These are phyloP conservation scores for Penicillium angulare DNA, from an alignment of 495 filamentous ascomycete species.

Conservation along the genomic window DNA sequence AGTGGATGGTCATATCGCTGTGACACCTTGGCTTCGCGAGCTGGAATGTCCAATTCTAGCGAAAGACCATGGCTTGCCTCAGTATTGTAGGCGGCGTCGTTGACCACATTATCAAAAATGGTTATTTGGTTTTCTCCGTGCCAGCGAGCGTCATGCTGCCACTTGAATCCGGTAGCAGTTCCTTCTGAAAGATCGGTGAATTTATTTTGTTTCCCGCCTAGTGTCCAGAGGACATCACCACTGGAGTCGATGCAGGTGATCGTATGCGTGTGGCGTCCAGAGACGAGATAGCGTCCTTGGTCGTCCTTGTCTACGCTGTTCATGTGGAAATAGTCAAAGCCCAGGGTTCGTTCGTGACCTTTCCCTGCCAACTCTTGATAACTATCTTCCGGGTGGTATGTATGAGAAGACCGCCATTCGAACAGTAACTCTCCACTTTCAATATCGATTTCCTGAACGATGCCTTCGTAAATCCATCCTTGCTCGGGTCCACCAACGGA, in stretches of 20 bases:
- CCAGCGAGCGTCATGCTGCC: slow-evolving; percentile 56
- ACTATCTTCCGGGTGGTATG: slow-evolving; percentile 25
- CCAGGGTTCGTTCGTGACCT: slow-evolving; percentile 17
- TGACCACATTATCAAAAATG: slow-evolving; percentile 49
- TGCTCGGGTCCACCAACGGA: slow-evolving; percentile 41
- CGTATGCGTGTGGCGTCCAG: slow-evolving; percentile 50
- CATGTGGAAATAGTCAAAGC: slow-evolving; percentile 55
- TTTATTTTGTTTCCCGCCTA: slow-evolving; percentile 49
- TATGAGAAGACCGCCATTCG: slow-evolving; percentile 37
- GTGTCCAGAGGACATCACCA: slow-evolving; percentile 53
- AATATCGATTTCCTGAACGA: slow-evolving; percentile 47
- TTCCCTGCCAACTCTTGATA: slow-evolving; percentile 17
- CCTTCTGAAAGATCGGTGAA: slow-evolving; percentile 45
- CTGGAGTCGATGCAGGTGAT: slow-evolving; percentile 46
- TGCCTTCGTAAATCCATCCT: slow-evolving; percentile 44
- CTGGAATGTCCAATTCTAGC: slow-evolving; percentile 28
- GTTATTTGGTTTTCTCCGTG: slow-evolving; percentile 38
- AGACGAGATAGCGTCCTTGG: slow-evolving; percentile 54
- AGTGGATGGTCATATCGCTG: slow-evolving; percentile 32
- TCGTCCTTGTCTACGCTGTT: slow-evolving; percentile 57
- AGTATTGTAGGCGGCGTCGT: slow-evolving; percentile 25
- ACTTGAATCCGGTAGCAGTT: slow-evolving; percentile 44
- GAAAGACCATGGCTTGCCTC: slow-evolving; percentile 27
- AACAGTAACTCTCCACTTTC: slow-evolving; percentile 40
- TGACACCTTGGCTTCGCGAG: slow-evolving; percentile 19